Base-by-base conservation (phyloP, 1,139 yeast species). In the Pichia sp. region DNA sequence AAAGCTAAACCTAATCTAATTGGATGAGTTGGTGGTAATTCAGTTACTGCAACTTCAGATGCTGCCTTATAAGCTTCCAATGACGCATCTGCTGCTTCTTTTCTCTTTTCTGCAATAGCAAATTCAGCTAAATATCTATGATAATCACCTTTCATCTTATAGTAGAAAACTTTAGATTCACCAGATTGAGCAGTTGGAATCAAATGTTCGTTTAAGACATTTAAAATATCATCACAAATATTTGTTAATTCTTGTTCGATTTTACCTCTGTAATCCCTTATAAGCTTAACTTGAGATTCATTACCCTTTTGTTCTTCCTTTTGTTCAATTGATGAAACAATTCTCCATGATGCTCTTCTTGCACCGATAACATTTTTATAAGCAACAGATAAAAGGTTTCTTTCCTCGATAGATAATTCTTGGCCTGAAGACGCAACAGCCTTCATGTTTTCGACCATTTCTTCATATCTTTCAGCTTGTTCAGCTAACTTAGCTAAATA, bases 401-500 rank as follows among this genome's bases (percentile, higher is more conserved):
- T 89, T 72, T 91, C 98, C 70, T 91, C 98, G 53, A 91, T 96
- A 31, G 94, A 83, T 59, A 91, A 74, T 67, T 89, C 97, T 68
- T 86, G 89, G 51, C 96, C 96, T 38, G 95, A 77, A 35, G 95
- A 83, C 54, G 96, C 96, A 62, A 91, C 97, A 47, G 86, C 84
- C 69, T 89, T 89, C 97, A 91, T 91, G 71, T 85, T 85, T 67
- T 88, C 96, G 58, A 91, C 97, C 97, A 88, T 89, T 72, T 93
- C 98, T 72, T 91, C 98, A 67, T 91, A 91, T 70, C 98, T 94
- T 74, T 91, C 98, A 60, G 98, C 97, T 74, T 91, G 97, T 72
- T 91, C 98, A 60, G 97, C 96, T 68, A 91, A 84, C 70, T 91
- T 91, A 68, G 98, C 97, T 67, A 91, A 83, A 70, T 89, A 91